Conservation (phyloP, 805 yeast genomes). For the Hanseniaspora valbyensis region DNA sequence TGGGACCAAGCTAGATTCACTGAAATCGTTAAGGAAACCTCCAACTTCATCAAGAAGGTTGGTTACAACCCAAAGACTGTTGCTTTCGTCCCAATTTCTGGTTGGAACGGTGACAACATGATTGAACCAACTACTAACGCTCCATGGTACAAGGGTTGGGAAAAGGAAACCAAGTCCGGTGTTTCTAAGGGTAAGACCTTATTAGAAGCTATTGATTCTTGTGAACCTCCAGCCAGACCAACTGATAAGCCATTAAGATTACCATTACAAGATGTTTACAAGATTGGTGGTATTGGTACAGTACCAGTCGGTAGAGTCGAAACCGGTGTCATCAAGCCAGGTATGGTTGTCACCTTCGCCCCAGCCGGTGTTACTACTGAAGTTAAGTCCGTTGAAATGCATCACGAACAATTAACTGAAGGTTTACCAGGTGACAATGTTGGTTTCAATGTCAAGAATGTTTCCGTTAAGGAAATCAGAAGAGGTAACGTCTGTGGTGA, state of each 20-base stretch:
- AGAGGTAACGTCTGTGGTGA: slow-evolving; percentile 91
- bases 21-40: slow-evolving; percentile 65
- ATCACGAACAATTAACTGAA: slow-evolving; percentile 66
- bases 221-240: slow-evolving; percentile 73
- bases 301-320: slow-evolving; percentile 92
- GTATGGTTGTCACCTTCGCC: slow-evolving; percentile 81
- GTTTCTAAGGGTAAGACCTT: slow-evolving; percentile 67
- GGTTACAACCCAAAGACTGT: slow-evolving; percentile 75
- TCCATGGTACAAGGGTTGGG: slow-evolving; percentile 84
- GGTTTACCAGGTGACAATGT: slow-evolving; percentile 89
- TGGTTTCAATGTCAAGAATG: slow-evolving; percentile 85
- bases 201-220: slow-evolving; percentile 73
- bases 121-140: slow-evolving; percentile 71
- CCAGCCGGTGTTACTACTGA: slow-evolving; percentile 86
- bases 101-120: slow-evolving; percentile 92
- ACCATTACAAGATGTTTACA: slow-evolving; percentile 85
- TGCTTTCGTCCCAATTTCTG: slow-evolving; percentile 84
- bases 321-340: slow-evolving; percentile 85
- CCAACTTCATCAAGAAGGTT: slow-evolving; percentile 73
- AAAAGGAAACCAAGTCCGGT: slow-evolving; percentile 65
- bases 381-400: slow-evolving; percentile 83
- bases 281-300: slow-evolving; percentile 85
- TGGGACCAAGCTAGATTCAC: slow-evolving; percentile 75
- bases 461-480: slow-evolving; percentile 77
- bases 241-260: slow-evolving; percentile 79